Evolutionary conservation across 805 yeast genomes (phyloP).

Genomic region (Pichia exigua): DNA sequence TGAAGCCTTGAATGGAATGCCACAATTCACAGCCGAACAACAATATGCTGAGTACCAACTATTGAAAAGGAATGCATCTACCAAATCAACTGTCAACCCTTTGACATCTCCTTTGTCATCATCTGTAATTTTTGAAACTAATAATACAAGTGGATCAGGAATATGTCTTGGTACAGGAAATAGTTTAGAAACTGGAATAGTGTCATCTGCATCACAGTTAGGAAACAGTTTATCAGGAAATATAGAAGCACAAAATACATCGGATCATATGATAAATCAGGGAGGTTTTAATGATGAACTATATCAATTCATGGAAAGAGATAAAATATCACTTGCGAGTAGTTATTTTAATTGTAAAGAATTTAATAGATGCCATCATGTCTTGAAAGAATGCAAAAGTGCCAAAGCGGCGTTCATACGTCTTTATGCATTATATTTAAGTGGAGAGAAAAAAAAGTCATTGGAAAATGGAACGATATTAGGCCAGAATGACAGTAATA

Average conservation of each 20-base stretch:
- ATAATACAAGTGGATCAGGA: not conserved
- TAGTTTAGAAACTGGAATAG: not conserved
- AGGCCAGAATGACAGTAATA: conserved; percentile 31
- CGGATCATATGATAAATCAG: conserved; percentile 12
- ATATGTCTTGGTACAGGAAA: not conserved
- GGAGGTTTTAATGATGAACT: conserved; percentile 16
- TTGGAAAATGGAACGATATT: conserved; percentile 68
- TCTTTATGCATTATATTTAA: conserved; percentile 60
- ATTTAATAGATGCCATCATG: conserved; percentile 66
- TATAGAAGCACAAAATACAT: not conserved
- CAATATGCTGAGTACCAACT: conserved; percentile 9
- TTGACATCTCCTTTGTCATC: conserved; percentile 7
- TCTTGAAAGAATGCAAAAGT: conserved; percentile 43
- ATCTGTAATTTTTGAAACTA: conserved; percentile 3
- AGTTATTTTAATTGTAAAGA: conserved; percentile 77
- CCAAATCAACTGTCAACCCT: not conserved
- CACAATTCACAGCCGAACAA: conserved; percentile 6
- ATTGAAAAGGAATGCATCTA: not conserved
- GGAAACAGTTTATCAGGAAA: not conserved
- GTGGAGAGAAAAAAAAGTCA: conserved; percentile 69
- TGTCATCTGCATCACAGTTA: not conserved
- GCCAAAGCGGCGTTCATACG: conserved; percentile 52
- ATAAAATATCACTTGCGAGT: conserved; percentile 52
- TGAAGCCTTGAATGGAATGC: conserved; percentile 12
- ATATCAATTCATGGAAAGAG: conserved; percentile 30